phyloP scores from a whole-genome alignment of 2,329 filamentous ascomycete species.

The Xylariaceae sp. region DNA sequence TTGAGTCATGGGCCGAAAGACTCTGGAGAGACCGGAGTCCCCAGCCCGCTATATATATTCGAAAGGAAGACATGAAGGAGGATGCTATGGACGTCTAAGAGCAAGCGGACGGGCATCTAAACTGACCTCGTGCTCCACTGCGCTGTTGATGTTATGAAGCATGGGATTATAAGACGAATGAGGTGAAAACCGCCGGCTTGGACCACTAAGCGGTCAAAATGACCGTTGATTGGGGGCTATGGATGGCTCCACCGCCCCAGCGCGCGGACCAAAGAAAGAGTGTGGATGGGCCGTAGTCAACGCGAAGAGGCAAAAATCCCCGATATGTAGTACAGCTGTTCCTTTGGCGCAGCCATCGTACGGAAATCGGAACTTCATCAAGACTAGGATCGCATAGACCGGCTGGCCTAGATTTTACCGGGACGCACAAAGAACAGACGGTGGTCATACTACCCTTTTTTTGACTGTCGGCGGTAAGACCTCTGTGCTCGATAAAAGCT shows the following conservation, averaged over 20 bases:
- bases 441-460: neutral
- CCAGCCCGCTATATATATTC: constrained; percentile 15
- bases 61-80: neutral
- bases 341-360: neutral
- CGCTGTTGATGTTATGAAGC: neutral
- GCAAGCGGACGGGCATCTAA: constrained; percentile 21
- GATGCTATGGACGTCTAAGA: neutral
- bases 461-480: neutral
- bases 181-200: constrained; percentile 30
- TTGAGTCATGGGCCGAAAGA: neutral
- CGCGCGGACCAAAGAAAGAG: constrained; percentile 2
- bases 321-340: constrained; percentile 2
- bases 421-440: neutral
- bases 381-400: neutral
- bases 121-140: constrained; percentile 21
- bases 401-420: neutral
- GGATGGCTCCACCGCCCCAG: constrained; percentile 3
- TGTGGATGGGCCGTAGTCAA: neutral
- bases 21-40: constrained; percentile 3
- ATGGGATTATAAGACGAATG: constrained; percentile 2
- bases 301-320: constrained; percentile 14
- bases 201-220: constrained; percentile 5
- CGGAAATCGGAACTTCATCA: neutral
- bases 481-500: neutral
- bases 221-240: neutral